Evolutionary conservation across 805 yeast genomes (phyloP), one percentile per base, ranked within the genome.

Genomic region (Starmerella gropengiesseri): DNA sequence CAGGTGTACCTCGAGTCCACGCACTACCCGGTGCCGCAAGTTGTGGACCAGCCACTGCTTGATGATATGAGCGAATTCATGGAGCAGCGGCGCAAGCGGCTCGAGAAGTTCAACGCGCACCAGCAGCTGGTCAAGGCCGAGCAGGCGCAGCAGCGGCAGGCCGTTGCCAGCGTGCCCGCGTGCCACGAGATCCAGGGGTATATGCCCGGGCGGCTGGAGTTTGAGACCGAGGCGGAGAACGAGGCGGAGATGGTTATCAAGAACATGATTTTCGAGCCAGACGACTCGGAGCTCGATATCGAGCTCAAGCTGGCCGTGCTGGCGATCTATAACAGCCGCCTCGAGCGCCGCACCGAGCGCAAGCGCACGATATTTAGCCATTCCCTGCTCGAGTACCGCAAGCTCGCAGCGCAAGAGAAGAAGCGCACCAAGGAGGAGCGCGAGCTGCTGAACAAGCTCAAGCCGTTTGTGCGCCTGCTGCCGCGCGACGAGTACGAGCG

Each of bases 141-240:
- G 16, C 86, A 93, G 6, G 73, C 76, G 7, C 91, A 93, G 23
- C 91, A 89, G 59, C 85, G 93, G 5, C 46, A 37, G 17, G 16
- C 47, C n/a, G 77, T 82, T 36, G 87, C 95, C 0, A 85, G 96
- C 6, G 89, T 82, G 6, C 99, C 99, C 0, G 71, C 91, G 44
- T 87, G 97, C 64, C 96, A 93, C 57, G 97, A 93, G 56, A 76
- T 91, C 48, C 97, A 91, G 60, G 96, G 95, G 3, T 91, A 78
- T 60, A 91, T 91, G 99, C 99, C 99, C 30, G 99, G 97, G 32
- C 75, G 99, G 56, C 67, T 91, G 48, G 99, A 91, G 61, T 91
- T 91, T 60, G 99, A 91, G 56, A 84, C 80, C 46, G 99, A 91
- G 60, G 86, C 82, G 30, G 98, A 91, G 59, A 91, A 91, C 55